These are phyloP conservation scores for Pulicaria dysenterica DNA, from an alignment of 129 eudicot species.

Conservation along the genomic window DNA sequence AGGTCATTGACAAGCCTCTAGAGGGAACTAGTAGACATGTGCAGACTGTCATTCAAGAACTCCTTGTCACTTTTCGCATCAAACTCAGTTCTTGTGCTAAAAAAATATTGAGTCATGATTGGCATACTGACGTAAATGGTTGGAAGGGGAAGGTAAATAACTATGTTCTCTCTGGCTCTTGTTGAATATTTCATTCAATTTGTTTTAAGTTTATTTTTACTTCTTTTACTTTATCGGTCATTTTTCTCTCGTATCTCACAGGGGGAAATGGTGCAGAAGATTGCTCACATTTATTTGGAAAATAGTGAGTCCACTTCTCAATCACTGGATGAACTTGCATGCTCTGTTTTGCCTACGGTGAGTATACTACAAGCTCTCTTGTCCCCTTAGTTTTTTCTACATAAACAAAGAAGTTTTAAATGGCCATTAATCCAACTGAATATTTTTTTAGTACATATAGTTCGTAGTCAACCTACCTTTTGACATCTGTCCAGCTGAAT, in stretches of 20 bases:
- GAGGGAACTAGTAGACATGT: constrained; percentile 50
- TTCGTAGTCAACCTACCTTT: not conserved
- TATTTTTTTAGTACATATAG: not conserved
- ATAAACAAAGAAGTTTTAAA: not conserved
- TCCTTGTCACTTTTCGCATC: constrained; percentile 47
- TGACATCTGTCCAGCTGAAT: constrained; percentile 12
- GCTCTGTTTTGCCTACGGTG: constrained; percentile 74
- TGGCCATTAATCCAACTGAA: not conserved
- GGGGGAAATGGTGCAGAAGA: constrained; percentile 78
- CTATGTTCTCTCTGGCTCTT: constrained; percentile 15
- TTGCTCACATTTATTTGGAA: constrained; percentile 68
- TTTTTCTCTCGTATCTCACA: constrained; percentile 35
- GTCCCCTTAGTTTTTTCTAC: not conserved
- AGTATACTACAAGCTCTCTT: not conserved
- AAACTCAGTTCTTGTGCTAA: constrained; percentile 62
- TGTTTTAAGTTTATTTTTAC: constrained; percentile 8
- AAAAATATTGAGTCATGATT: constrained; percentile 54
- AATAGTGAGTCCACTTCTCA: constrained; percentile 59
- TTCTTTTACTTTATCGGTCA: constrained; percentile 11
- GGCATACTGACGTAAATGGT: constrained; percentile 43
- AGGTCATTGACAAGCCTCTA: constrained; percentile 35
- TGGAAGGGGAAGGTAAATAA: constrained; percentile 61
- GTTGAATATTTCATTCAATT: not conserved
- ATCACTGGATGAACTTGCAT: constrained; percentile 63
- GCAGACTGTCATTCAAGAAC: constrained; percentile 29